Evolutionary conservation across 2,329 filamentous ascomycete genomes (phyloP).

Genomic region (Acrodontium crateriforme): DNA sequence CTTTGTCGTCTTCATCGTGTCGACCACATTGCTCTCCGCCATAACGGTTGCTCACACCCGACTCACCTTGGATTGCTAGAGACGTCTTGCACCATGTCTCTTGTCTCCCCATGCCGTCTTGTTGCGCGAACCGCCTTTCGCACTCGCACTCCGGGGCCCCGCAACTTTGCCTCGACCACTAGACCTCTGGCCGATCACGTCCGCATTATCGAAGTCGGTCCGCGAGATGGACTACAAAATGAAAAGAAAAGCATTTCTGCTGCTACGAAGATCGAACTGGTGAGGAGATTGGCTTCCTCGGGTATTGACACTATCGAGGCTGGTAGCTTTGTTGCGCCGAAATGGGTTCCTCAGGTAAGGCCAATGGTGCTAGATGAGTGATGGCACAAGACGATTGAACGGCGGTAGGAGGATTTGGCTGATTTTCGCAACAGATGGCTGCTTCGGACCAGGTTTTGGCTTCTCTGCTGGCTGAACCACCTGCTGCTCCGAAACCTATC

Average conservation of each 20-base stretch:
- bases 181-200: constrained; percentile 28
- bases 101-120: constrained; percentile 1
- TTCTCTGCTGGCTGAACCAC: constrained; percentile 26
- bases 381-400: constrained; percentile 3
- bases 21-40: no score
- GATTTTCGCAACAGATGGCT: constrained; percentile 54
- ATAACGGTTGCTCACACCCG: no score
- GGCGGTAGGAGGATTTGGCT: no score
- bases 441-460: constrained; percentile 62
- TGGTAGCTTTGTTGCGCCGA: constrained; percentile 69
- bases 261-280: constrained; percentile 62
- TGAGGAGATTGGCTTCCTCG: constrained; percentile 52
- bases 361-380: constrained; percentile 4
- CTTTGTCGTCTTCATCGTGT: no score
- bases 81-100: constrained; percentile 5
- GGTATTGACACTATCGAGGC: constrained; percentile 64
- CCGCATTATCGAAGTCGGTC: constrained; percentile 64
- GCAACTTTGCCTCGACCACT: constrained; percentile 14
- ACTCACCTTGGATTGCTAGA: no score
- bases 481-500: constrained; percentile 45
- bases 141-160: no score
- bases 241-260: constrained; percentile 59
- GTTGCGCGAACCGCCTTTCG: constrained; percentile 5
- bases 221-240: constrained; percentile 77
- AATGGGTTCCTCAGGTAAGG: constrained; percentile 66